Base-by-base conservation (phyloP, 345 rosid species). In the Stellera chamaejasme region DNA sequence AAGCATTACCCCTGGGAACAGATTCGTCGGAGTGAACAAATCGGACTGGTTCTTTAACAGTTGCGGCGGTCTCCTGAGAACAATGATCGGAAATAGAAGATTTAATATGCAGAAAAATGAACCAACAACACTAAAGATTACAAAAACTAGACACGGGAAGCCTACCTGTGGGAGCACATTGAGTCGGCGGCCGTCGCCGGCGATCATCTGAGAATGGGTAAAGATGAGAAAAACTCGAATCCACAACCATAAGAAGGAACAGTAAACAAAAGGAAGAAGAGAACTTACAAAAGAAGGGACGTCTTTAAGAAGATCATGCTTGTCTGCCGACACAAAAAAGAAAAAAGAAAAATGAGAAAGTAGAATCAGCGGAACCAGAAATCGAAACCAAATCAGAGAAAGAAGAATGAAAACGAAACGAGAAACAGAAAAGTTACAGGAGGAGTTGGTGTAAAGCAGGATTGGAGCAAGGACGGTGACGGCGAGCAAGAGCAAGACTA, bases 381-480 rank as follows among this genome's bases (percentile, higher is more conserved):
- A 58, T 19, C 52, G 62, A 46, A 61, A 58, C 10, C 0, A 6
- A 54, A 54, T 58, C 7, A 53, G 36, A 54, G 39, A 27, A 10
- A 48, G 16, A 6, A 4, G 2, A 4, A 41, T 9, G 32, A 10
- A 13, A 2, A 6, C 13, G 49, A 27, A 45, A 27, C 7, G 46
- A 55, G 25, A 4, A 45, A 36, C 2, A 58, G 43, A 23, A 43
- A n/a, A 48, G 48, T 10, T 58, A 58, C 62, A 58, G 39, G 62
- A 27, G 32, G 44, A 59, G 58, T 85, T 81, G 46, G 82, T 75
- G 78, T 82, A 86, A 64, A 89, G 76, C 48, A 87, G 19, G 55
- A 93, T 78, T 14, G 99, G 99, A 63, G 99, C 84, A 19, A 80
- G 64, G 3, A 89, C 97, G 11, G 97, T 81, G 48, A 84, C 56